Evolutionary conservation across 371 early-diverging fungal species (phyloP).

Genomic region (Phascolomyces articulosus): DNA sequence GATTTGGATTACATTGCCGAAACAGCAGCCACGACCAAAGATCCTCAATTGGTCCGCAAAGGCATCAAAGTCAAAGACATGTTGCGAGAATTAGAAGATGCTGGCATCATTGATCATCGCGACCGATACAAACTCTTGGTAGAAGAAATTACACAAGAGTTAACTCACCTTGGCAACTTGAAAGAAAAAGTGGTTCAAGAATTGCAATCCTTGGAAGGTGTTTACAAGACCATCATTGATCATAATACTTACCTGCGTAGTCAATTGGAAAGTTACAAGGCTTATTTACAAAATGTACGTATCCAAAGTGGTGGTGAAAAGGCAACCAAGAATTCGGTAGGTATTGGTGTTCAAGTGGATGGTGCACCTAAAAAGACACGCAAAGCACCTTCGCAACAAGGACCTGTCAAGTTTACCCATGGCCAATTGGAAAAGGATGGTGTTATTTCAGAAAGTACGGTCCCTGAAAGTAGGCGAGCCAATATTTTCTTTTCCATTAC

Average conservation of each 20-base stretch:
- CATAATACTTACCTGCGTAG: conserved; percentile 90
- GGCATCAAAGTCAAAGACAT: conserved; percentile 93
- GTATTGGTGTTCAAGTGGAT: conserved; percentile 52
- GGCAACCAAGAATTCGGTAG: conserved; percentile 45
- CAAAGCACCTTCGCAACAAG: conserved; percentile 35
- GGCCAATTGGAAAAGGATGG: conserved; percentile 88
- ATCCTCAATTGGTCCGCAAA: conserved; percentile 84
- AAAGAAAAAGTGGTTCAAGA: conserved; percentile 87
- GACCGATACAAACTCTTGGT: conserved; percentile 83
- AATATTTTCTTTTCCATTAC: conserved; percentile 89
- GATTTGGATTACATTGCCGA: conserved; percentile 82
- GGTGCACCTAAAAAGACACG: conserved; percentile 36
- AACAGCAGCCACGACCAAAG: conserved; percentile 85
- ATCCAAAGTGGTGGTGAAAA: conserved; percentile 72
- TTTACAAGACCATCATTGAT: conserved; percentile 91
- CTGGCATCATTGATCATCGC: conserved; percentile 72
- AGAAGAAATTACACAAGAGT: conserved; percentile 87
- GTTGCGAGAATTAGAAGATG: conserved; percentile 84
- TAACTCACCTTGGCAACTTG: conserved; percentile 88
- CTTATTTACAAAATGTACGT: conserved; percentile 93
- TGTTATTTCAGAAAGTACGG: conserved; percentile 89
- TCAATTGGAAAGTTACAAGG: conserved; percentile 93
- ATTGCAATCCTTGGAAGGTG: conserved; percentile 73
- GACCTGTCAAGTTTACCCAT: conserved; percentile 83
- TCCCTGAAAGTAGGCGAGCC: conserved; percentile 85